Evolutionary conservation across 2,329 filamentous ascomycete genomes (phyloP), one percentile per base, ranked within the genome.

Genomic region (Emericellopsis cladophorae): DNA sequence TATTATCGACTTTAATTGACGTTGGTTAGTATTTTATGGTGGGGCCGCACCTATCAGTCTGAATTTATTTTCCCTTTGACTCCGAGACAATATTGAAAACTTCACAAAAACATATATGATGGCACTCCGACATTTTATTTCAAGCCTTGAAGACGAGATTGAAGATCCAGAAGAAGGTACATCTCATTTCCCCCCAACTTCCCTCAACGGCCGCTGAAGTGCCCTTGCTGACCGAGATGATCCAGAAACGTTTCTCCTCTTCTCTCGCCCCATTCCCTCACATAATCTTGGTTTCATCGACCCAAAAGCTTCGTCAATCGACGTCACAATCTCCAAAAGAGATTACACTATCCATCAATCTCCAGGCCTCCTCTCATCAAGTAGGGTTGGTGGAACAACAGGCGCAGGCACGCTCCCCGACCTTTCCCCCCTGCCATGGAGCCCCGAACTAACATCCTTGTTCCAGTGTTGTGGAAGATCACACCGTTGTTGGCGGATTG

Each of bases 271-370:
- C 15, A 75, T 86, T 22, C 79, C 83, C 0, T 83, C 82, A 11
- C 76, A 79, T 41, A 80, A 88, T 51, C 78, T 96, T 9, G 92
- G 90, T 54, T 92, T 95, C 60, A 65, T 96, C 47, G 81, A 95
- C 57, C 67, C 83, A 14, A 77, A 74, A 47, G 78, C 84, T 9
- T 57, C 71, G 2, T 61, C 65, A 2, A 58, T 95, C 31, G 74
- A 85, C 11, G 56, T 95, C 44, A 70, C 71, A 29, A 72, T 96
- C 45, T 76, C 68, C 41, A 79, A 71, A 42, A 70, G 69, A 40
- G 84, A 94, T 53, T 77, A 87, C 44, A 75, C 72, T 29, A 81
- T 96, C 50, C 72, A 79, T 46, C 92, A 96, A 60, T 94, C 87
- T 2, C 90, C 88, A 1, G 76, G 79, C 9, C 69, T 96, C 9